Evolutionary conservation across 2,329 filamentous ascomycete species (phyloP).

Genomic region (Dactylellina haptotyla): DNA sequence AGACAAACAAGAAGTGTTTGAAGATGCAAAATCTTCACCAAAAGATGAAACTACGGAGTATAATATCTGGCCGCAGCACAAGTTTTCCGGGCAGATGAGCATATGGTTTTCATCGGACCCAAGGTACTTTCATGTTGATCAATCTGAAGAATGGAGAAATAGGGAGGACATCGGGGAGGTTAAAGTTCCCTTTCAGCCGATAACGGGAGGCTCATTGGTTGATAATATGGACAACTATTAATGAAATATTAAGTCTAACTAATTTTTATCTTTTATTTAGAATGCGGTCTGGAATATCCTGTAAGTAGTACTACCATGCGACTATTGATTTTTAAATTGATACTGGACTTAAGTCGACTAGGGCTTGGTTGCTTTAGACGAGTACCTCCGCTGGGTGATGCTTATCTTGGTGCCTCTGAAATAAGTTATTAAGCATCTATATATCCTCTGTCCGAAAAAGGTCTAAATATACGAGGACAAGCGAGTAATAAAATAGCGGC

Average conservation of each 20-base stretch:
- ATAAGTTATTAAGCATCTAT: no score
- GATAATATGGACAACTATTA: neutral
- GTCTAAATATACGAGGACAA: no score
- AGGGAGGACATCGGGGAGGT: constrained; percentile 3
- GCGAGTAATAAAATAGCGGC: no score
- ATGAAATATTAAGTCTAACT: neutral
- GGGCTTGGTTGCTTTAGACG: no score
- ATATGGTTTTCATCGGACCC: neutral
- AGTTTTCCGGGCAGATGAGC: constrained; percentile 21
- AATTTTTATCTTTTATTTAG: no score
- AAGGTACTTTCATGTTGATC: constrained; percentile 19
- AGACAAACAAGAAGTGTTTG: neutral
- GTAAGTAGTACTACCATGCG: no score
- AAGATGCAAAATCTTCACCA: neutral
- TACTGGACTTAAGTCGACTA: no score
- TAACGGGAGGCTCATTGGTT: neutral
- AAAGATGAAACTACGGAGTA: constrained; percentile 2
- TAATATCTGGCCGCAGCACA: constrained; percentile 15
- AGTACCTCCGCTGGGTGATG: no score
- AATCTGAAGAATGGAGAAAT: constrained; percentile 24
- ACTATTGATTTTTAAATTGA: no score
- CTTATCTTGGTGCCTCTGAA: no score
- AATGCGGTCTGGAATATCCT: neutral
- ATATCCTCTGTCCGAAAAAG: no score
- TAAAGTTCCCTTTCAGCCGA: neutral